These are phyloP conservation scores for Endocalyx cinctus DNA, from an alignment of 2,329 filamentous ascomycete species.

Conservation along the genomic window DNA sequence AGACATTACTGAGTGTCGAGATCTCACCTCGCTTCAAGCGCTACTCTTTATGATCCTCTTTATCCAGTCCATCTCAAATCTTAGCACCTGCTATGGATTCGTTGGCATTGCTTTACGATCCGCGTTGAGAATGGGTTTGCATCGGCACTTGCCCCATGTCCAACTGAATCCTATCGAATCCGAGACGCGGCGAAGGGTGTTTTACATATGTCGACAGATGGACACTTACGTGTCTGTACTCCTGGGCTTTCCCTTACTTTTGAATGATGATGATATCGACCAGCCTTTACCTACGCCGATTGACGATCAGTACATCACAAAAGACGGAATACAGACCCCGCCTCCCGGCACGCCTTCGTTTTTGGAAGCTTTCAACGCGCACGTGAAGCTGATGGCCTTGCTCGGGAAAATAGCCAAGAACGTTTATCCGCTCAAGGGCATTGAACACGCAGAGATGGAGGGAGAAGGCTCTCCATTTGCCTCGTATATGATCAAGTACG, in stretches of 20 bases:
- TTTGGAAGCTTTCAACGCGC: conserved; percentile 62
- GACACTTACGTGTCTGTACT: conserved; percentile 66
- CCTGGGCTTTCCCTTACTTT: conserved; percentile 60
- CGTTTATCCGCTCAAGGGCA: conserved; percentile 60
- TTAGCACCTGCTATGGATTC: conserved; percentile 76
- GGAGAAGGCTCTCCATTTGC: conserved; percentile 35
- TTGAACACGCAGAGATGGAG: conserved; percentile 42
- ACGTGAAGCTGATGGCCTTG: conserved; percentile 60
- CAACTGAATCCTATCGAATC: conserved; percentile 59
- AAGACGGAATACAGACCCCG: conserved; percentile 49
- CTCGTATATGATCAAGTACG: conserved; percentile 59
- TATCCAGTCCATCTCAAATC: conserved; percentile 71
- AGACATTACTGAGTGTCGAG: conserved; percentile 65
- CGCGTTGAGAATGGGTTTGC: conserved; percentile 71
- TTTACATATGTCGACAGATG: conserved; percentile 66
- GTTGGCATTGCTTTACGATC: conserved; percentile 73
- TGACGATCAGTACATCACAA: conserved; percentile 64
- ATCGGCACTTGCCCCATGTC: conserved; percentile 64
- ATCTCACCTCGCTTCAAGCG: conserved; percentile 69
- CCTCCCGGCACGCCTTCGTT: conserved; percentile 54
- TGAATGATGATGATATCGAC: conserved; percentile 62
- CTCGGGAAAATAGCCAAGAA: conserved; percentile 59
- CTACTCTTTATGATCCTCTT: conserved; percentile 78
- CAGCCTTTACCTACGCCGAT: conserved; percentile 61
- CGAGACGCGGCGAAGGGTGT: conserved; percentile 59